Conservation (phyloP, 1,139 yeast species). For the Torulaspora globosa region DNA sequence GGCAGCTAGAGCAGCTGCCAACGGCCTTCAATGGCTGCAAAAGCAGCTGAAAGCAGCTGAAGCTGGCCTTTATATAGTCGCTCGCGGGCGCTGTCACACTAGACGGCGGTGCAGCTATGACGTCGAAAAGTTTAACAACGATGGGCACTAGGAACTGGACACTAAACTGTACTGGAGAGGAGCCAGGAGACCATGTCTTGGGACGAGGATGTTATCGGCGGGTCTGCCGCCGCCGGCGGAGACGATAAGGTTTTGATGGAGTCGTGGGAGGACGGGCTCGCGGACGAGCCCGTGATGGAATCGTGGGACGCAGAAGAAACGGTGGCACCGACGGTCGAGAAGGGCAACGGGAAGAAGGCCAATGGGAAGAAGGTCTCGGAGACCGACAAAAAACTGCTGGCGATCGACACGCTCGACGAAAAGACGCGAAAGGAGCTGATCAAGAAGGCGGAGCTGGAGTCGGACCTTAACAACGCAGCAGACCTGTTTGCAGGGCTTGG, state of each 20-base stretch:
- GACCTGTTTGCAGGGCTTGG: conserved; percentile 84
- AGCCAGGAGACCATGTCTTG: conserved; percentile 33
- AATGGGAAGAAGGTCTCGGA: conserved; percentile 26
- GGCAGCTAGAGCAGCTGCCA: no score
- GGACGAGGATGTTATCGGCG: conserved; percentile 90
- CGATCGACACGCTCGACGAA: conserved; percentile 62
- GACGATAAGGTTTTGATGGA: conserved; percentile 50
- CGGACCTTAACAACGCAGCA: conserved; percentile 90
- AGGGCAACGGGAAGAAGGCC: background rate
- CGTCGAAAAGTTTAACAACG: background rate
- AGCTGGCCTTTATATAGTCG: no score
- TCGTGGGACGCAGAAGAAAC: conserved; percentile 86
- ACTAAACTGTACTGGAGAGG: background rate
- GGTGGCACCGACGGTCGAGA: conserved; percentile 37
- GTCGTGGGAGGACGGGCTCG: conserved; percentile 76
- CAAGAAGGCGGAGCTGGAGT: conserved; percentile 71
- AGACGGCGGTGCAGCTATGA: background rate
- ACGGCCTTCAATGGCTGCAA: no score
- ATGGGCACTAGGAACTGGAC: background rate
- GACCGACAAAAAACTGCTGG: conserved; percentile 41
- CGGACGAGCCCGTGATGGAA: conserved; percentile 68
- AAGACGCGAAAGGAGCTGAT: conserved; percentile 66
- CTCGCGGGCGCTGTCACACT: background rate
- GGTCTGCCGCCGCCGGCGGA: conserved; percentile 47
- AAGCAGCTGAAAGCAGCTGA: background rate